Conservation (phyloP, 1,284 basidiomycete species). For the Exsudoporus floridanus region DNA sequence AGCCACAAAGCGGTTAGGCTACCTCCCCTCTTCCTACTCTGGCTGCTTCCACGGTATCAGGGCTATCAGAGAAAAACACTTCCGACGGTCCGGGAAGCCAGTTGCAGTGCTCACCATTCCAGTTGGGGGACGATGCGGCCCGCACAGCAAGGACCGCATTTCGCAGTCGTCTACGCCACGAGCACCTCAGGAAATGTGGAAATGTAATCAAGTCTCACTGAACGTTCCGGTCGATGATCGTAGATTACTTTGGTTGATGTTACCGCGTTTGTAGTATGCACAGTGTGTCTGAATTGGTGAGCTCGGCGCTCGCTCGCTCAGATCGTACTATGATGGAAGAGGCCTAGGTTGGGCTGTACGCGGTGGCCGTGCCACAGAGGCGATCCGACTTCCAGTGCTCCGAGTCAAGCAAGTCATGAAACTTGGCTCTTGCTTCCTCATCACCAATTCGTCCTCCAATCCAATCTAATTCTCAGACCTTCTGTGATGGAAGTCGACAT, state of each 20-base stretch:
- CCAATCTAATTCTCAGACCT: background rate
- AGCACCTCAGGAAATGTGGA: background rate
- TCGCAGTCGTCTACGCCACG: background rate
- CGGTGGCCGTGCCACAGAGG: conserved; percentile 14
- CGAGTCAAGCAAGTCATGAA: background rate
- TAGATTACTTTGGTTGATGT: background rate
- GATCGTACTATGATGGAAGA: too few species aligned
- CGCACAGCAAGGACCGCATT: too few species aligned
- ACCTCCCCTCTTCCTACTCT: background rate
- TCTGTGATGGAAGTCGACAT: conserved; percentile 51
- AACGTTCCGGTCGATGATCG: background rate
- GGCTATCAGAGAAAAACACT: too few species aligned
- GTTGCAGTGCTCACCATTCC: background rate
- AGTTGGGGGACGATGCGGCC: too few species aligned
- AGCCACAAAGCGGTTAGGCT: too few species aligned
- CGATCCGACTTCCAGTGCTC: background rate
- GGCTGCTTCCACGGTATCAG: background rate
- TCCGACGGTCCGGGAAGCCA: background rate
- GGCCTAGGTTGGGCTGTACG: conserved; percentile 8
- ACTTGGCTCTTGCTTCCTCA: background rate
- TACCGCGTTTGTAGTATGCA: background rate
- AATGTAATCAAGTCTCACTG: background rate
- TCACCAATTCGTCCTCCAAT: background rate
- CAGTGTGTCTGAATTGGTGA: too few species aligned
- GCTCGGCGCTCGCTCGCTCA: too few species aligned